Conservation (phyloP, 345 rosid species). For the Capsella bursapastoris region DNA sequence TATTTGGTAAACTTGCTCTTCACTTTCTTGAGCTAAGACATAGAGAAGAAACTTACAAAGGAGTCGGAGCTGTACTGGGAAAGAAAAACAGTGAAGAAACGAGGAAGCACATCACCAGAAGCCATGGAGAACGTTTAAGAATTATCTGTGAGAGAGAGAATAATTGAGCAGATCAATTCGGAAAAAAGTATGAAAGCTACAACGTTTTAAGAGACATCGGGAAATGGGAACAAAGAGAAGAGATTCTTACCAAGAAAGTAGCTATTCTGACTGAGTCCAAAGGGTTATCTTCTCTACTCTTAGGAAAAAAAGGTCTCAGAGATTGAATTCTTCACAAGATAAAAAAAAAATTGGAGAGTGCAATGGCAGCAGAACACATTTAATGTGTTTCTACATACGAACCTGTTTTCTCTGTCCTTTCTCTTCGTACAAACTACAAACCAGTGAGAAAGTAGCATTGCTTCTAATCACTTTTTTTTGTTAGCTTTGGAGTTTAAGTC, state of each 20-base stretch:
- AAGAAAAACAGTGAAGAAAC: background rate
- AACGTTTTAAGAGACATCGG: background rate
- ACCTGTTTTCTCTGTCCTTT: background rate
- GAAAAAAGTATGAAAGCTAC: background rate
- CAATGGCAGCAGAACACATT: background rate
- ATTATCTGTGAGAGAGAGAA: background rate
- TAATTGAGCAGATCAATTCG: background rate
- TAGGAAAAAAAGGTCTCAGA: background rate
- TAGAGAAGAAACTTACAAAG: background rate
- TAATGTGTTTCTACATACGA: background rate
- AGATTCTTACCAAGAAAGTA: background rate
- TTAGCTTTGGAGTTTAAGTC: background rate
- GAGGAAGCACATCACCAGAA: background rate
- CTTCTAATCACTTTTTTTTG: background rate
- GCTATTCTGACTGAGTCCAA: background rate
- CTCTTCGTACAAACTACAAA: background rate
- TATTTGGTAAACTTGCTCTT: background rate
- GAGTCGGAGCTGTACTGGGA: background rate
- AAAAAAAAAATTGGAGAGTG: background rate
- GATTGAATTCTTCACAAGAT: background rate
- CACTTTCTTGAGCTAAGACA: background rate
- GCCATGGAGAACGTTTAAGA: background rate
- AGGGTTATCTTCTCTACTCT: background rate
- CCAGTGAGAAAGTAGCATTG: background rate
- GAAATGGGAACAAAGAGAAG: background rate